These are phyloP conservation scores for Paraurostyla sp. DNA, from an alignment of 73 alveolate genomes.

Conservation along the genomic window DNA sequence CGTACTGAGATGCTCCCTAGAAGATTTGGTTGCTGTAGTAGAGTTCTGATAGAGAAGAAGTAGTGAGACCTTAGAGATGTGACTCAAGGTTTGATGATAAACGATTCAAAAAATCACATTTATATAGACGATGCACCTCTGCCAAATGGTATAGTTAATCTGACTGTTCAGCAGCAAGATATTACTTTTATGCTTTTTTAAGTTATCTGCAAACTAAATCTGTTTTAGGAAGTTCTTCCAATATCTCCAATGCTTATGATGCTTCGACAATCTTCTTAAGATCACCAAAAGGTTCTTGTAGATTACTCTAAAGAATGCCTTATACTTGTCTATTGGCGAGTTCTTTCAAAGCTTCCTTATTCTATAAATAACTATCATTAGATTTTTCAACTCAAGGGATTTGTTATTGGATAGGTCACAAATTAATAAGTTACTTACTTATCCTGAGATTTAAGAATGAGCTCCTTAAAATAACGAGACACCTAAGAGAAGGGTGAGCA, in stretches of 20 bases:
- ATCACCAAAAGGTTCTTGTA: neutral
- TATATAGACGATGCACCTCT: neutral
- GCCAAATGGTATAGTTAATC: conserved; percentile 42
- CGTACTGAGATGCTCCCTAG: too few relatives aligned
- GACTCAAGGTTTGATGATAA: neutral
- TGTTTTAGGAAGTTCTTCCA: neutral
- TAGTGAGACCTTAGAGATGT: too few relatives aligned
- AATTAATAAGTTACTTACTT: neutral
- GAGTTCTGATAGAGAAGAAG: too few relatives aligned
- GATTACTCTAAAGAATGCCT: neutral
- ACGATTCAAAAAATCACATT: neutral
- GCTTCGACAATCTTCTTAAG: conserved; percentile 1
- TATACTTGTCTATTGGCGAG: neutral
- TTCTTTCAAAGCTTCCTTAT: conserved; percentile 33
- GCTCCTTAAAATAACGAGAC: neutral
- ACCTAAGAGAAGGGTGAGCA: neutral
- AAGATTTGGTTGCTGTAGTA: too few relatives aligned
- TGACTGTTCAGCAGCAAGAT: neutral
- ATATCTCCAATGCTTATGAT: conserved; percentile 12
- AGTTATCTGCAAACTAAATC: neutral
- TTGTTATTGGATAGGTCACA: neutral
- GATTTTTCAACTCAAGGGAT: neutral
- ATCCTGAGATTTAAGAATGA: neutral
- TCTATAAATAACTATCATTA: neutral
- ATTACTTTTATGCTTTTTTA: neutral